Evolutionary conservation across 2,329 filamentous ascomycete species (phyloP), one percentile per base, ranked within the genome.

Genomic region (Sporothrix variecibatus): DNA sequence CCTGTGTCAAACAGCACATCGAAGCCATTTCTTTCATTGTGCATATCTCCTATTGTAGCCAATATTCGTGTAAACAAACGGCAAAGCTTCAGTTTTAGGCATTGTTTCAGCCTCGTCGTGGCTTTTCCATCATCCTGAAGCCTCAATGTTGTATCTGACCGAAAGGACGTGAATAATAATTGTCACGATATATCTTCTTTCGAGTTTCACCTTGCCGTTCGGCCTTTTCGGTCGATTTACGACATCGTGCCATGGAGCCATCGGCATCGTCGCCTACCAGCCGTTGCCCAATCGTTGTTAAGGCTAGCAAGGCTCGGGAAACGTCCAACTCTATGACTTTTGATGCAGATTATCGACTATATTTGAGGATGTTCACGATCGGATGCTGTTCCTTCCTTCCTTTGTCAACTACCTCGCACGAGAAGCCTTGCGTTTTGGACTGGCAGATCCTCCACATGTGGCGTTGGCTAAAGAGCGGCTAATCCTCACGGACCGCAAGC

Each of bases 381-480:
- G 8, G 23, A 46, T 28, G 38, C 2, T n/a, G 23, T 38, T 28
- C 23, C n/a, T 46, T 65, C 62, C n/a, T 26, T 43, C 46, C 7
- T 1, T 6, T n/a, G 12, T 17, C 11, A 17, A 1, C 60, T 64
- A 1, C 43, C 12, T 34, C 28, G 53, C 51, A 31, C 34, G 8
- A 69, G 65, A 49, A 51, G 17, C 11, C n/a, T 34, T 62, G 46
- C 20, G 69, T 71, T 71, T 71, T 71, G 51, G 23, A 23, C 23
- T 43, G 31, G 70, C 8, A 51, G 70, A 72, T 72, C 70, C 69
- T 62, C 70, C 31, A 49, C 56, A 23, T 40, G 28, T 40, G 38
- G 15, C 49, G 70, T 43, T 72, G 70, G 56, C 70, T 64, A 64
- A 72, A 64, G 3, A 38, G 70, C 40, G 70, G 70, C 43, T 72